phyloP scores from a whole-genome alignment of 495 filamentous ascomycete species.

The Penicillium roqueforti region DNA sequence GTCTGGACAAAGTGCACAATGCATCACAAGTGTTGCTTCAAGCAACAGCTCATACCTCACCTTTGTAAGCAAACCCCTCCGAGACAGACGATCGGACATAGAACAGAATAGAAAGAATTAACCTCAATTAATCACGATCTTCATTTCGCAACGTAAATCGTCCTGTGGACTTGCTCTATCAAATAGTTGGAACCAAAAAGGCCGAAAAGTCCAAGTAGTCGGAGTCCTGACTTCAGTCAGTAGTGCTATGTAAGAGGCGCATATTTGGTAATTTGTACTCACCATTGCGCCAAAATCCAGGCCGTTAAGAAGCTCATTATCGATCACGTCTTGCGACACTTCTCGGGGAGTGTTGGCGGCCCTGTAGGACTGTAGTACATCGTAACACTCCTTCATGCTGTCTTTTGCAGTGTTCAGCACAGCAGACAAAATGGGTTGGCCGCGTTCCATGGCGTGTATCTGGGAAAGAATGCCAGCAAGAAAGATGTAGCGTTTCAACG shows the following conservation, averaged over 20 bases:
- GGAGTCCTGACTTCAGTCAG: not conserved
- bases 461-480: constrained; percentile 17
- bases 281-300: constrained; percentile 1
- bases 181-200: constrained; percentile 1
- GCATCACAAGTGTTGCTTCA: not conserved
- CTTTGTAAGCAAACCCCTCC: not conserved
- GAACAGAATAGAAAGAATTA: not conserved
- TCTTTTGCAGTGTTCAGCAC: not conserved
- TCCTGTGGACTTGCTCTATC: not conserved
- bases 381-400: not conserved
- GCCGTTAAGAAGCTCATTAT: not conserved
- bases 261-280: not conserved
- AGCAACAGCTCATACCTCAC: not conserved
- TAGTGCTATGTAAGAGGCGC: not conserved
- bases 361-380: not conserved
- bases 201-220: not conserved
- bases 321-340: constrained; percentile 1
- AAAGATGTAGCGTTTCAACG: constrained; percentile 22
- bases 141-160: too few relatives aligned
- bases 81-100: not conserved
- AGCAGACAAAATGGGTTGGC: not conserved
- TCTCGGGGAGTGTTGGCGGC: not conserved
- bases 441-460: constrained; percentile 22
- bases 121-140: too few relatives aligned
- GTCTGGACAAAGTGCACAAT: too few relatives aligned